Conservation (phyloP, 345 rosid species). For the Bruguiera gymnorhiza region DNA sequence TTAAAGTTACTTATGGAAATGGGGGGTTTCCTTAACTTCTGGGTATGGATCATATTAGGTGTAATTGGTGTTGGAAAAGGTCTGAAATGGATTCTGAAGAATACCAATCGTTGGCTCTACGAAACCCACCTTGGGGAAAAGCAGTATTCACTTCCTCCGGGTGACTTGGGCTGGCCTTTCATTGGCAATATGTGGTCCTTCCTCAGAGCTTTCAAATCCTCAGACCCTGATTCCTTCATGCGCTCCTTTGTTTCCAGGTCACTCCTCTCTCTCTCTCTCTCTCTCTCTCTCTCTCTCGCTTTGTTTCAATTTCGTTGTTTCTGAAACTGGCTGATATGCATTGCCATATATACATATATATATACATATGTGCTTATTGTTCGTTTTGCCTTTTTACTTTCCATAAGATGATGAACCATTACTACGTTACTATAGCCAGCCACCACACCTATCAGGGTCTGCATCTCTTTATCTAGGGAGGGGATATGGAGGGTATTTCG, state of each 20-base stretch:
- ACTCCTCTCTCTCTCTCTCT: no score
- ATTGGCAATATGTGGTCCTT: constrained; percentile 85
- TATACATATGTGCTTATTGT: no score
- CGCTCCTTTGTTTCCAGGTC: constrained; percentile 43
- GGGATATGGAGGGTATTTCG: no score
- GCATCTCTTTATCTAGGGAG: no score
- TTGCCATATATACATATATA: no score
- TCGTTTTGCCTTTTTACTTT: no score
- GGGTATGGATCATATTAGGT: neutral
- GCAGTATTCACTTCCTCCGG: constrained; percentile 58
- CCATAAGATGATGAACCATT: no score
- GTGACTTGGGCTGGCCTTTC: constrained; percentile 86
- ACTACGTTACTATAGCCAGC: no score
- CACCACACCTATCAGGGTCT: no score
- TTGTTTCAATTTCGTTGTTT: neutral
- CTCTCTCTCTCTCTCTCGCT: neutral
- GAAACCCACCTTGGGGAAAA: constrained; percentile 53
- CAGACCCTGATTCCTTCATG: constrained; percentile 67
- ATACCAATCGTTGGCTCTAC: constrained; percentile 52
- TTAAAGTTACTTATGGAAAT: no score
- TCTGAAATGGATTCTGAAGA: constrained; percentile 45
- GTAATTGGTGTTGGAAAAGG: constrained; percentile 7
- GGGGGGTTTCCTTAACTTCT: no score
- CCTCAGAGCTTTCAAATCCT: constrained; percentile 70
- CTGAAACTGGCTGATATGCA: no score